Evolutionary conservation across 352 stramenopile genomes (phyloP).

Genomic region (Globisporangium perplexum): DNA sequence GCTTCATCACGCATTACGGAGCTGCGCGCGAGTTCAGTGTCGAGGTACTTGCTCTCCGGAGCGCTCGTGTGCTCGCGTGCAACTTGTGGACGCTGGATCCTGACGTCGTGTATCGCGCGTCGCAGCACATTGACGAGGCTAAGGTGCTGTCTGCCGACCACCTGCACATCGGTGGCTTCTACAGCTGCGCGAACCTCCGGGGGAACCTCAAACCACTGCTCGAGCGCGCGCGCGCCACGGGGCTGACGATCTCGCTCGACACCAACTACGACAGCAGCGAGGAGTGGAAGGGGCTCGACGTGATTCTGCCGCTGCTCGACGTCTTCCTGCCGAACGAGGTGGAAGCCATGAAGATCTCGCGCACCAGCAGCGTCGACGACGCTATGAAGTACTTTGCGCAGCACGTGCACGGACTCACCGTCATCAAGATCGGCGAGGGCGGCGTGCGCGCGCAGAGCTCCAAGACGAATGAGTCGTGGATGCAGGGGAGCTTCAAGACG

Average conservation of each 20-base stretch:
- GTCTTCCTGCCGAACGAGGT: slow-evolving; percentile 84
- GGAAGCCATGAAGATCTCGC: slow-evolving; percentile 66
- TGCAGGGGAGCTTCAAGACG: slow-evolving; percentile 45
- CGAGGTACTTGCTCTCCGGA: slow-evolving; percentile 26
- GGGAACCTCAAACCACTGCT: slow-evolving; percentile 53
- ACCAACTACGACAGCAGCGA: slow-evolving; percentile 82
- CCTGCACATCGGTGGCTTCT: slow-evolving; percentile 80
- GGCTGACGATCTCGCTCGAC: slow-evolving; percentile 74
- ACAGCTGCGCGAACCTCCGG: slow-evolving; percentile 64
- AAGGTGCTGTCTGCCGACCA: slow-evolving; percentile 52
- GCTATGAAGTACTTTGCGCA: slow-evolving; percentile 47
- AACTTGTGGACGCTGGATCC: too few species aligned
- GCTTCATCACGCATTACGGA: slow-evolving; percentile 82
- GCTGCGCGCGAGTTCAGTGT: slow-evolving; percentile 52
- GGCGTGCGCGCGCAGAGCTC: slow-evolving; percentile 47
- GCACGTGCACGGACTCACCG: slow-evolving; percentile 36
- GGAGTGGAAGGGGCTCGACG: slow-evolving; percentile 52
- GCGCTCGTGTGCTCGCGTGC: not conserved
- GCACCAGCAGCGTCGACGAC: slow-evolving; percentile 34
- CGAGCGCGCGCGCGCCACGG: slow-evolving; percentile 43
- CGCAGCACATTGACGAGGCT: slow-evolving; percentile 62
- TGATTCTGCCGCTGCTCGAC: slow-evolving; percentile 62
- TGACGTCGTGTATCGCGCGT: too few species aligned
- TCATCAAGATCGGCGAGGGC: slow-evolving; percentile 67
- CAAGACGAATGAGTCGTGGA: slow-evolving; percentile 33